These are phyloP conservation scores for Euphorbia peplus DNA, from an alignment of 345 rosid species.

Conservation along the genomic window DNA sequence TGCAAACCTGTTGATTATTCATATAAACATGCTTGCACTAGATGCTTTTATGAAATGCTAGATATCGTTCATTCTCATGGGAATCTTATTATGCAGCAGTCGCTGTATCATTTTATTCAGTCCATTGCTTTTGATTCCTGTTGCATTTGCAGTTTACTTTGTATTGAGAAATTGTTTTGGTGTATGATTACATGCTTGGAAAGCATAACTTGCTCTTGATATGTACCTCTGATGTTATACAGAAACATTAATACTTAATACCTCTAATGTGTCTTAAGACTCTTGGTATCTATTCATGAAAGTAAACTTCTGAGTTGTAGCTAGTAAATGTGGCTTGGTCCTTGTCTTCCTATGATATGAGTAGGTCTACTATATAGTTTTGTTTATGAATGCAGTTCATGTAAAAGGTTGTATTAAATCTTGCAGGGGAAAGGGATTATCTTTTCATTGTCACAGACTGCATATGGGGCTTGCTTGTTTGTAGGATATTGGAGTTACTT, in stretches of 20 bases:
- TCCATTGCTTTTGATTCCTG: not conserved
- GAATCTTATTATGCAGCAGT: not conserved
- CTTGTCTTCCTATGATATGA: not conserved
- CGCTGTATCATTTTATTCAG: not conserved
- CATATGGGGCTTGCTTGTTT: conserved; percentile 72
- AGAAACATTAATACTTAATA: not conserved
- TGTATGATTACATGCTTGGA: not conserved
- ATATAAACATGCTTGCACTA: not conserved
- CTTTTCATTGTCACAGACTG: conserved; percentile 76
- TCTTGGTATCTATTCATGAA: not conserved
- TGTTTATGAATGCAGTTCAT: not conserved
- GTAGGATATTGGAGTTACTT: conserved; percentile 90
- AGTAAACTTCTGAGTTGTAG: not conserved
- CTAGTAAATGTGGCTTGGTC: not conserved
- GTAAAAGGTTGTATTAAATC: not conserved
- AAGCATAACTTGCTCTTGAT: not conserved
- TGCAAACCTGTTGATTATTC: not conserved
- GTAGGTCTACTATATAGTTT: not conserved
- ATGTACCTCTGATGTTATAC: not conserved
- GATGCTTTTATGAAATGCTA: not conserved
- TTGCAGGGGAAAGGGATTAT: conserved; percentile 62
- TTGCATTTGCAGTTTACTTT: not conserved
- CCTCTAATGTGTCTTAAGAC: not conserved
- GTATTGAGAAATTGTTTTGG: not conserved
- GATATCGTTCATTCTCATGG: not conserved